phyloP scores from a whole-genome alignment of 495 filamentous ascomycete species.

The Annulohypoxylon stygium region DNA sequence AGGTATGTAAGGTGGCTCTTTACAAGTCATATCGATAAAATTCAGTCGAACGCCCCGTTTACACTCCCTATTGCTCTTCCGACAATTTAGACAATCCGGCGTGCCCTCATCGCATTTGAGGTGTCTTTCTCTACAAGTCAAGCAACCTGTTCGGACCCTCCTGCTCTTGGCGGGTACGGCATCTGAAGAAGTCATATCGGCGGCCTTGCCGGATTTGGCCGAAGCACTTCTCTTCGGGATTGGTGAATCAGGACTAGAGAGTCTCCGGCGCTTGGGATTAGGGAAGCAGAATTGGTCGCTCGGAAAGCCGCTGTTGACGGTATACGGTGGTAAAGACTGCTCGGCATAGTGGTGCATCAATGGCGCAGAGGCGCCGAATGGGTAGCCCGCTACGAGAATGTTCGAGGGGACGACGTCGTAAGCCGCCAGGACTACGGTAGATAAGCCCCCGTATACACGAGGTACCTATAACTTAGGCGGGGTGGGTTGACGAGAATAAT shows the following conservation, averaged over 20 bases:
- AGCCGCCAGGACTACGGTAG: conserved; percentile 51
- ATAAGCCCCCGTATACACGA: conserved; percentile 36
- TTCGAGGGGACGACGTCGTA: conserved; percentile 47
- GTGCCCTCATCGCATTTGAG: conserved; percentile 81
- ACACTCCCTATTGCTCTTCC: conserved; percentile 87
- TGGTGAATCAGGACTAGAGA: conserved; percentile 15
- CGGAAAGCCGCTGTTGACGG: conserved; percentile 49
- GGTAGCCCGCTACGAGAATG: conserved; percentile 53
- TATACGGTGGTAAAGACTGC: conserved; percentile 52
- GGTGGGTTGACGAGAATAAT: background rate
- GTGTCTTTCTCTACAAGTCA: conserved; percentile 80
- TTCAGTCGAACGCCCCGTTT: conserved; percentile 90
- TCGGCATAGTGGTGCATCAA: conserved; percentile 50
- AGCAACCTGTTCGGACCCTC: conserved; percentile 80
- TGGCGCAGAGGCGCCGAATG: conserved; percentile 49
- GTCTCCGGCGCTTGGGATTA: conserved; percentile 48
- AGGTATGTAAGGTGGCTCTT: conserved; percentile 74
- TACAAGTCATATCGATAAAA: conserved; percentile 87
- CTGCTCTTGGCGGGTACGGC: conserved; percentile 69
- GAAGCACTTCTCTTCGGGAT: conserved; percentile 27
- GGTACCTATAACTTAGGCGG: conserved; percentile 5
- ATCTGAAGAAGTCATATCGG: conserved; percentile 47
- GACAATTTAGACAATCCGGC: conserved; percentile 87
- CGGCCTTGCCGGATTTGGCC: conserved; percentile 45
- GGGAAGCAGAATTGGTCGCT: conserved; percentile 44